These are phyloP conservation scores for Thielaviopsis euricoi DNA, from an alignment of 2,329 filamentous ascomycete genomes.

Conservation along the genomic window DNA sequence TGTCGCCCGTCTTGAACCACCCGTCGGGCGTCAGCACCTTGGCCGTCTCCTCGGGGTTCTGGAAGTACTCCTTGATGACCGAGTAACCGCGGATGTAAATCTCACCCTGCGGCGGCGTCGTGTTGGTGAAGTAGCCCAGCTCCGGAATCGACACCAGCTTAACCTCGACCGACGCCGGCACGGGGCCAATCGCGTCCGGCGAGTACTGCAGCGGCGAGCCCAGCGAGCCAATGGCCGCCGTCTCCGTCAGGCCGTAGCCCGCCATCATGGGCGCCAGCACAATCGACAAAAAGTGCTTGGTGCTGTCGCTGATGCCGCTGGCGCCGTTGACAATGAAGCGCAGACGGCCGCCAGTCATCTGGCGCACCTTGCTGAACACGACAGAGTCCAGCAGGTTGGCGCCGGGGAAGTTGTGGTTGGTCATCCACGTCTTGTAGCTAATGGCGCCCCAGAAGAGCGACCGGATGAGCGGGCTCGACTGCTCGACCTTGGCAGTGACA, in stretches of 20 bases:
- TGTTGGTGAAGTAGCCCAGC: constrained; percentile 64
- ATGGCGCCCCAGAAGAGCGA: constrained; percentile 62
- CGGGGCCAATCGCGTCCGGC: constrained; percentile 57
- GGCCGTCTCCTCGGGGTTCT: constrained; percentile 72
- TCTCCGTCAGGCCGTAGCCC: constrained; percentile 92
- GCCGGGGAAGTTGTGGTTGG: constrained; percentile 44
- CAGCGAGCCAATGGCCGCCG: constrained; percentile 65
- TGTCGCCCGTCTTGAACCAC: constrained; percentile 96
- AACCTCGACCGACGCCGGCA: constrained; percentile 62
- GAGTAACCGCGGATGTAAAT: constrained; percentile 71
- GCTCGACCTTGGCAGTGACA: constrained; percentile 62
- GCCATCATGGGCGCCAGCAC: constrained; percentile 86
- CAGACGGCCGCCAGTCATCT: constrained; percentile 74
- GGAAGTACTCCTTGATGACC: constrained; percentile 63
- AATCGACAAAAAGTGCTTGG: constrained; percentile 79
- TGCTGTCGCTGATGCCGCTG: constrained; percentile 75
- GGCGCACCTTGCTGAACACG: constrained; percentile 83
- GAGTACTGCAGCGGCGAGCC: constrained; percentile 78
- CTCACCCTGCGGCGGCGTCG: constrained; percentile 72
- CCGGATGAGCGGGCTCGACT: constrained; percentile 50
- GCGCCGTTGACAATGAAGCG: constrained; percentile 90
- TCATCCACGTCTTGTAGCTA: constrained; percentile 41
- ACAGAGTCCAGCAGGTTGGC: constrained; percentile 58
- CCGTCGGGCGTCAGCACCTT: constrained; percentile 66
- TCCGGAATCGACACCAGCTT: constrained; percentile 87